A percentile compares a stretch with the other conserved stretches of the same genome.
Evolutionary conservation across 208 protist species (phyloP).

Genomic region (Crithidia sp.): DNA sequence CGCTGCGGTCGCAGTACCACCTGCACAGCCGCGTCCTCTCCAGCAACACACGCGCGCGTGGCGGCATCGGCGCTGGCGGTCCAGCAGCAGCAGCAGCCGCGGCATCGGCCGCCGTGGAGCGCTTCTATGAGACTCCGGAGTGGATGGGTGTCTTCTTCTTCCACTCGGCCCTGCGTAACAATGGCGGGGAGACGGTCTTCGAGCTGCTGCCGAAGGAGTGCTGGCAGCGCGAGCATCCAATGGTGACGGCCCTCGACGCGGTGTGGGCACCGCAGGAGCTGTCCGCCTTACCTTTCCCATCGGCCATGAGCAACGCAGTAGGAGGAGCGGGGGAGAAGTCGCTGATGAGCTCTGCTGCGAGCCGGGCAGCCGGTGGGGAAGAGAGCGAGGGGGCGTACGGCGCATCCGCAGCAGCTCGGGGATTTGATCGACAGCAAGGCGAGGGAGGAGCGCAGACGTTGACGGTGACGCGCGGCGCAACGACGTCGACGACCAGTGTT

Average conservation of each 20-base stretch:
- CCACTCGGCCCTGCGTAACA: constrained; percentile 47
- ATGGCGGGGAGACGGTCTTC: constrained; percentile 49
- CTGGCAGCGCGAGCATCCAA: constrained; percentile 46
- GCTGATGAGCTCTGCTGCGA: neutral
- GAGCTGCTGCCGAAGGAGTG: constrained; percentile 74
- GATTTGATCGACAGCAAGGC: too few species aligned
- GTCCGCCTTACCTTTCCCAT: neutral
- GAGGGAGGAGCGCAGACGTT: too few species aligned
- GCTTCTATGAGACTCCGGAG: constrained; percentile 72
- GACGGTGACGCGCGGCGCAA: too few species aligned
- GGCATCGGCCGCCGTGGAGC: constrained; percentile 12
- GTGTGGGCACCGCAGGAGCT: neutral
- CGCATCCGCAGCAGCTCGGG: neutral
- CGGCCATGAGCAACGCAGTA: neutral
- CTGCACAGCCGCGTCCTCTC: constrained; percentile 40
- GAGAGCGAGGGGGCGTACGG: neutral
- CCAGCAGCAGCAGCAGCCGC: neutral
- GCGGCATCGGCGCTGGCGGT: neutral
- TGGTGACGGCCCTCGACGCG: constrained; percentile 14
- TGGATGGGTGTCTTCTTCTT: constrained; percentile 81
- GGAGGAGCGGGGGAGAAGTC: neutral
- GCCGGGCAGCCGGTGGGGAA: neutral
- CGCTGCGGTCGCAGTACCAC: constrained; percentile 77
- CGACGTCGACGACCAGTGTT: too few species aligned
- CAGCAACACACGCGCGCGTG: neutral